phyloP scores from a whole-genome alignment of 805 yeast species.

The Candida bentonensis region DNA sequence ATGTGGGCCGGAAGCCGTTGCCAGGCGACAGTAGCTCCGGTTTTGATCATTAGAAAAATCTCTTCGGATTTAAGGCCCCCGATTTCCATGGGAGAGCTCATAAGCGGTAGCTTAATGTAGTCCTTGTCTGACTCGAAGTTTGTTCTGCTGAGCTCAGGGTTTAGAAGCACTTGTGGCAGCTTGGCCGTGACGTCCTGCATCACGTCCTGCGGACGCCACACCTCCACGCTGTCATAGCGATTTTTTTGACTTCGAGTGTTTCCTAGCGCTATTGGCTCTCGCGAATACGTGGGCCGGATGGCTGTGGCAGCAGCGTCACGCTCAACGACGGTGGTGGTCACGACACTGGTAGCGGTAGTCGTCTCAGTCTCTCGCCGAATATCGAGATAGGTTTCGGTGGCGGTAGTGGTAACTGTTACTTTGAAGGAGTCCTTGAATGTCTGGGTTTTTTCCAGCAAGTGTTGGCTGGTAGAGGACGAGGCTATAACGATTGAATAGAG shows the following conservation, averaged over 20 bases:
- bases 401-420: background rate
- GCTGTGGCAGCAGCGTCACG: background rate
- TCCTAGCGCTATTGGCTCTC: no score
- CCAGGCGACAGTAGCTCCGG: slow-evolving; percentile 25
- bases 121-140: background rate
- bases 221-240: slow-evolving; percentile 4
- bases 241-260: no score
- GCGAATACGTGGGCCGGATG: background rate
- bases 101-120: slow-evolving; percentile 2
- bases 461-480: no score
- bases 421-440: background rate
- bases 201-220: slow-evolving; percentile 4
- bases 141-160: background rate
- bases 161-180: background rate
- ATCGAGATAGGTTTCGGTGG: background rate
- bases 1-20: slow-evolving; percentile 24
- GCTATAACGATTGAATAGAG: no score
- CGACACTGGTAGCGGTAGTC: background rate
- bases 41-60: slow-evolving; percentile 23
- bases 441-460: background rate
- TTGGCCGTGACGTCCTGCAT: background rate
- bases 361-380: no score
- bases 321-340: background rate
- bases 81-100: slow-evolving; percentile 4
- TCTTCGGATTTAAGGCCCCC: slow-evolving; percentile 1